phyloP scores from a whole-genome alignment of 495 filamentous ascomycete genomes.

The Cercophora samala region DNA sequence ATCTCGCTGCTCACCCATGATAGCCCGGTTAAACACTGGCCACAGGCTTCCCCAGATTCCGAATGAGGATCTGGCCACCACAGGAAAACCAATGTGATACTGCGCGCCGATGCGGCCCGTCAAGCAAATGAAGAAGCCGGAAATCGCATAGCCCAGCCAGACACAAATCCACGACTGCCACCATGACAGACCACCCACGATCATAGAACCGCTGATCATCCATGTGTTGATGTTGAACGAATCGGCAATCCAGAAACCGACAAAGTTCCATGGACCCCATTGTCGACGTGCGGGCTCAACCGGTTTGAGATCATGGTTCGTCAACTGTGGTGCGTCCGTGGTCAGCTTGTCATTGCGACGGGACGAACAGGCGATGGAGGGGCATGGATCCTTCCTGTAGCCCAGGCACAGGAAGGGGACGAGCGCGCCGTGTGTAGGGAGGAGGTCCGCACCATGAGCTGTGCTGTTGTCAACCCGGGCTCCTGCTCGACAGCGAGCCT shows the following conservation, averaged over 20 bases:
- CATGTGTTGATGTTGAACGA: conserved; percentile 98
- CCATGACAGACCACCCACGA: conserved; percentile 74
- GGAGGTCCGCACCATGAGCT: conserved; percentile 62
- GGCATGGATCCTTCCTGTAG: neutral
- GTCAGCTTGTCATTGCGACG: conserved; percentile 1
- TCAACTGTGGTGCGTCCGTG: conserved; percentile 50
- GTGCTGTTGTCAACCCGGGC: conserved; percentile 73
- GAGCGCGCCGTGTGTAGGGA: neutral
- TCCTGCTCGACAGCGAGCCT: conserved; percentile 68
- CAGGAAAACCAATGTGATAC: conserved; percentile 86
- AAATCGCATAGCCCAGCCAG: conserved; percentile 81
- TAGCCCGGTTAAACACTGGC: conserved; percentile 87
- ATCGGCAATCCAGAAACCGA: conserved; percentile 90
- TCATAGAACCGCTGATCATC: conserved; percentile 92
- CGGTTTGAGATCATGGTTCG: conserved; percentile 86
- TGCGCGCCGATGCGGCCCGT: conserved; percentile 86
- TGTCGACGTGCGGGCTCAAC: conserved; percentile 80
- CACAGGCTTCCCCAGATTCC: conserved; percentile 86
- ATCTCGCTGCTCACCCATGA: conserved; percentile 54
- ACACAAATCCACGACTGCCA: conserved; percentile 93
- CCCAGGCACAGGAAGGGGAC: neutral
- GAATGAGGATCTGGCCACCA: conserved; percentile 70
- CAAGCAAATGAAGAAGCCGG: conserved; percentile 67
- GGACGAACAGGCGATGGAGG: neutral
- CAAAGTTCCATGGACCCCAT: conserved; percentile 87